A percentile compares a stretch with the other conserved stretches of the same genome.
Conservation (phyloP, 139 green algal species). For the Deuterostichococcus epilithicus region DNA sequence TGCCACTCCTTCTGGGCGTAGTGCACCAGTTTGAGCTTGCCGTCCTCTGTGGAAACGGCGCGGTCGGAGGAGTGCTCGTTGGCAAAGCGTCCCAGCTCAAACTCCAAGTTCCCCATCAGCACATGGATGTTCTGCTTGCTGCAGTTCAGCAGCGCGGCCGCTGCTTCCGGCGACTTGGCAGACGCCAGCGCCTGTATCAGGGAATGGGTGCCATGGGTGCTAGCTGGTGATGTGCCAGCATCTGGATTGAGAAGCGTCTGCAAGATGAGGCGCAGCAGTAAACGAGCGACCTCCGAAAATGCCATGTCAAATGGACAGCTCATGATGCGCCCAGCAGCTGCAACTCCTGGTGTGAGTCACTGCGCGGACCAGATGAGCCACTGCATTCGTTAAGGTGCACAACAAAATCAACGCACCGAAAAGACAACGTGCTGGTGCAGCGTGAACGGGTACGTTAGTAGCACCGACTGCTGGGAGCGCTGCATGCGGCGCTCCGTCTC, state of each 20-base stretch:
- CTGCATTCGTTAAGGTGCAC: too few species aligned
- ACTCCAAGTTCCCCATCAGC: background rate
- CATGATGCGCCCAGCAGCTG: too few species aligned
- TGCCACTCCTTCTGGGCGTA: background rate
- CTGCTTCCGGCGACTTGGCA: background rate
- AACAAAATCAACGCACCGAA: background rate
- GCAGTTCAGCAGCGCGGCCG: background rate
- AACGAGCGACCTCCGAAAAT: too few species aligned
- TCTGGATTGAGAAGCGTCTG: too few species aligned
- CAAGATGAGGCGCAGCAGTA: too few species aligned
- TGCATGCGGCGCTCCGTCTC: background rate
- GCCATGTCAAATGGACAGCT: too few species aligned
- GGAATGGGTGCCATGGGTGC: too few species aligned
- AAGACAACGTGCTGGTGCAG: conserved; percentile 24
- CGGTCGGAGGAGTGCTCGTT: background rate
- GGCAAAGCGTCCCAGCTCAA: background rate
- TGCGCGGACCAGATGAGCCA: too few species aligned
- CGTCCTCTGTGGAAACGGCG: background rate
- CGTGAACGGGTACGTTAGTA: conserved; percentile 17
- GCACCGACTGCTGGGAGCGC: background rate
- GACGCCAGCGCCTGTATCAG: background rate
- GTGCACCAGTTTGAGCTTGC: background rate
- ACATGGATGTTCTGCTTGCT: background rate
- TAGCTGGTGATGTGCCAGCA: too few species aligned
- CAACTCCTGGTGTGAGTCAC: too few species aligned